Conservation (phyloP, 2,329 filamentous ascomycete species). For the Xylariaceae sp. region DNA sequence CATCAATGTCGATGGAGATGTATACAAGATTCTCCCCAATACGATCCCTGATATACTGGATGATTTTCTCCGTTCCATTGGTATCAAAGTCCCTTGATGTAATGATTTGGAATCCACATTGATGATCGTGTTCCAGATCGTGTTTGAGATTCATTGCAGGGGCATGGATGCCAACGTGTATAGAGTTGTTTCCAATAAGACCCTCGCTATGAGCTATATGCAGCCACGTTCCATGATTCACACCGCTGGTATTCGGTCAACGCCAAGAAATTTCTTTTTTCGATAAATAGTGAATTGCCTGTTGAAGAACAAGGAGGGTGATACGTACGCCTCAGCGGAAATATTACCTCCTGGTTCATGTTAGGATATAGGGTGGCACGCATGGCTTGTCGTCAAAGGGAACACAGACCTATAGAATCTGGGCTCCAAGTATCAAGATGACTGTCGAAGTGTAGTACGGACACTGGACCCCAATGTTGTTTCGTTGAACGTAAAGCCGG, state of each 20-base stretch:
- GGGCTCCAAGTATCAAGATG: background rate
- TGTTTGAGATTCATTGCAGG: background rate
- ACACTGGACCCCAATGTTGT: background rate
- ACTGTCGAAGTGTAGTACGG: background rate
- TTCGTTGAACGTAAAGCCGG: background rate
- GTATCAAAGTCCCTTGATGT: background rate
- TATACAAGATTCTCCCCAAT: background rate
- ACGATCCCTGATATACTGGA: background rate
- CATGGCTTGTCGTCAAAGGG: background rate
- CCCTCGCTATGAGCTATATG: background rate
- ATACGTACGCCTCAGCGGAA: background rate
- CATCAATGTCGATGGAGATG: background rate
- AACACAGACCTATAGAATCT: background rate
- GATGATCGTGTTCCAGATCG: background rate
- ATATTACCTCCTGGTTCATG: background rate
- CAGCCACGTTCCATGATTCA: constrained; percentile 1
- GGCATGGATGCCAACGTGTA: background rate
- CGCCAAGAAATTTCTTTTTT: too few relatives aligned
- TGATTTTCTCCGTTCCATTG: background rate
- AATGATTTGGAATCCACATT: background rate
- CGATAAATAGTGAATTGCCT: too few relatives aligned
- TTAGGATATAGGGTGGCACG: background rate
- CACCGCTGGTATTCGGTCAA: background rate
- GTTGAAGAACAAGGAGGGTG: too few relatives aligned
- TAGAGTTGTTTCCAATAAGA: background rate